Evolutionary conservation across 148 eudicot species (phyloP), one percentile per base, ranked within the genome.

Genomic region (Vaccinium macrocarpon): DNA sequence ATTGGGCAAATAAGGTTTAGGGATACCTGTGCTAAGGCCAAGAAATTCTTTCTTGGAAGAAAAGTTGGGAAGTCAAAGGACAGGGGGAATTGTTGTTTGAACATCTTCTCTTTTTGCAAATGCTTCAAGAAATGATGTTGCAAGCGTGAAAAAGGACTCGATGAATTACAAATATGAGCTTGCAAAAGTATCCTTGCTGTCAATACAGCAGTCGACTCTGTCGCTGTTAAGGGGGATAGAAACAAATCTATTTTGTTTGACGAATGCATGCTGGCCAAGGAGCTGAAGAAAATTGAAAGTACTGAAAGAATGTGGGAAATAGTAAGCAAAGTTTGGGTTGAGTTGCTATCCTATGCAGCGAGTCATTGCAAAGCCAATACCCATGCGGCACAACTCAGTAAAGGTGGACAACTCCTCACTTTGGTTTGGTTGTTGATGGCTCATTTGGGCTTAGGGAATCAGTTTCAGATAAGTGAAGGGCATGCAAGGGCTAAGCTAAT

Each of bases 21-120:
- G 4, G 91, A 91, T 66, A 86, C 91, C 0, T 87, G 86, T 84
- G 93, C 88, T 1, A 89, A 89, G 83, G 86, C 86, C 35, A 84
- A 73, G 16, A 79, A 85, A 59, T 88, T 88, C 80, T 85, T 89
- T 18, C 1, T 19, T 1, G 76, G 50, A 9, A 48, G 50, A 55
- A 75, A 80, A 61, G 15, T 46, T 3, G 80, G 42, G 57, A 68
- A 27, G 35, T 25, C 72, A 4, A 5, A 66, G 42, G 73, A 68
- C 4, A 7, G 42, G 73, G 8, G 73, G 18, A 27, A 4, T 6
- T 27, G 73, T 16, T 27, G 73, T 27, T 0, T 5, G 7, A 68
- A 27, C 0, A 12, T 27, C 42, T 68, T 68, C 42, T 4, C 73
- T 15, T 68, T 27, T 12, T 29, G 38, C 18, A 68, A 68, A 68